phyloP scores from a whole-genome alignment of 805 yeast genomes.

The Kluyveromyces starmeri region DNA sequence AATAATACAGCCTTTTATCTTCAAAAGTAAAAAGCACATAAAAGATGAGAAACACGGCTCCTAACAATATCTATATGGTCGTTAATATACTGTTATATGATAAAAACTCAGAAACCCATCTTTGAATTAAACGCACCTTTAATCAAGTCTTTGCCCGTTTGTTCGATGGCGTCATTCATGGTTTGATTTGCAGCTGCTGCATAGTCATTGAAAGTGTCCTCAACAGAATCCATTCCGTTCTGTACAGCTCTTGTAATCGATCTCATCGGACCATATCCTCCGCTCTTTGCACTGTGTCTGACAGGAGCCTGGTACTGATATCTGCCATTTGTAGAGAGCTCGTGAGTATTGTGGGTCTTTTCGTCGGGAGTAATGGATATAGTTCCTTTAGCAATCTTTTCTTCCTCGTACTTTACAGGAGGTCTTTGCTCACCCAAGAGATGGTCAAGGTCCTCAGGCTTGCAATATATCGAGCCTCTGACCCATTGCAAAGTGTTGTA shows the following conservation, averaged over 20 bases:
- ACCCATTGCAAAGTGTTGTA: conserved; percentile 81
- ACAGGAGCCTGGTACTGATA: conserved; percentile 41
- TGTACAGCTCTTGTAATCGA: conserved; percentile 38
- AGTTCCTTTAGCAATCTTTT: conserved; percentile 43
- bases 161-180: conserved; percentile 43
- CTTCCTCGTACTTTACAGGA: conserved; percentile 49
- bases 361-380: conserved; percentile 22
- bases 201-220: conserved; percentile 47
- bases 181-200: conserved; percentile 47
- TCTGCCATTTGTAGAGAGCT: conserved; percentile 14
- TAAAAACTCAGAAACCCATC: conserved; percentile 36
- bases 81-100: too few relatives aligned
- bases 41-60: too few relatives aligned
- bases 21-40: too few relatives aligned
- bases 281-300: conserved; percentile 29
- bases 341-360: conserved; percentile 11
- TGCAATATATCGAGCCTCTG: conserved; percentile 59
- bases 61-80: too few relatives aligned
- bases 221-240: conserved; percentile 43
- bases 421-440: conserved; percentile 64
- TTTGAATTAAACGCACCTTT: conserved; percentile 44
- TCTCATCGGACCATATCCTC: conserved; percentile 35
- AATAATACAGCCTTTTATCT: too few relatives aligned
- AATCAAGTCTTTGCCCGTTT: conserved; percentile 42
- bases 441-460: conserved; percentile 51